A percentile compares a stretch with the other conserved stretches of the same genome.
These are phyloP conservation scores for Monosporozyma aerobia DNA, from an alignment of 805 yeast genomes.

Conservation along the genomic window DNA sequence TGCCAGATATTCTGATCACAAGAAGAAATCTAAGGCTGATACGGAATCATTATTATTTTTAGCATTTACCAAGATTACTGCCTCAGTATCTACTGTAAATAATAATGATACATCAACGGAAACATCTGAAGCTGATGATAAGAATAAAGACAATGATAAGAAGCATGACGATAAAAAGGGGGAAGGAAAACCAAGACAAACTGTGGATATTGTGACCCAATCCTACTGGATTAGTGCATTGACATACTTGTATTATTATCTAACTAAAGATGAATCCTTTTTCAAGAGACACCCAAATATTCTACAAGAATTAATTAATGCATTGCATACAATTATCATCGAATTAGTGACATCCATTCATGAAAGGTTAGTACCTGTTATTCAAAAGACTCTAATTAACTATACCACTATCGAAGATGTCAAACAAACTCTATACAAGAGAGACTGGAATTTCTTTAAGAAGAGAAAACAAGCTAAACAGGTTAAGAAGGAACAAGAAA, in stretches of 20 bases:
- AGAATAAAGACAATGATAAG: neutral
- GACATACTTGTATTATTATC: constrained; percentile 68
- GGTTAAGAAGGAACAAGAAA: constrained; percentile 7
- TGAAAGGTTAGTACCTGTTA: constrained; percentile 44
- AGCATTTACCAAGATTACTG: constrained; percentile 51
- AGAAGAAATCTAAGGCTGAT: constrained; percentile 41
- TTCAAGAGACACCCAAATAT: constrained; percentile 46
- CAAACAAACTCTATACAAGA: constrained; percentile 64
- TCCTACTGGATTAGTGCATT: constrained; percentile 86
- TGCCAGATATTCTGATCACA: constrained; percentile 55
- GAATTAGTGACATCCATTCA: constrained; percentile 60
- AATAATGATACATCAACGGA: constrained; percentile 4
- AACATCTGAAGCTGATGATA: neutral
- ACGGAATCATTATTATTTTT: constrained; percentile 53
- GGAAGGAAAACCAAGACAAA: constrained; percentile 1
- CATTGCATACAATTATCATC: constrained; percentile 53
- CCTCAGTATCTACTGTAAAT: constrained; percentile 36
- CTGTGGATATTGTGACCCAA: constrained; percentile 57
- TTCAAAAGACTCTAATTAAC: constrained; percentile 62
- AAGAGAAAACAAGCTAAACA: constrained; percentile 28
- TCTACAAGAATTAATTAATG: constrained; percentile 48
- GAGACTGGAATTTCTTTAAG: constrained; percentile 55
- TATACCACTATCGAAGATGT: constrained; percentile 79
- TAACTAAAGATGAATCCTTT: constrained; percentile 55
- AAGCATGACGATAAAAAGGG: neutral